Conservation (phyloP, 2,329 filamentous ascomycete genomes). For the Coniella lustricola region DNA sequence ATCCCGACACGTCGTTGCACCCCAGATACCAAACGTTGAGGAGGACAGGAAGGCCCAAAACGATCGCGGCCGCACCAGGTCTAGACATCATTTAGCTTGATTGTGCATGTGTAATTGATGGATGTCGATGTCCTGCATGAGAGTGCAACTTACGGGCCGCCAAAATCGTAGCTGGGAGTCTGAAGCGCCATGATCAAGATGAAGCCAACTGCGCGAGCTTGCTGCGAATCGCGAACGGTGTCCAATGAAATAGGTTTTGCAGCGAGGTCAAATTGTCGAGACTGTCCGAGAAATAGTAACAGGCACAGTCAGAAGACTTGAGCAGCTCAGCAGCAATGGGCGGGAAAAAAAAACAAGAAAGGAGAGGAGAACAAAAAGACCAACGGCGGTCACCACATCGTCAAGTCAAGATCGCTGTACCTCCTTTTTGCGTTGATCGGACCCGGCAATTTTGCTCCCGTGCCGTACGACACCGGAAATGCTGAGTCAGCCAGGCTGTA, state of each 20-base stretch:
- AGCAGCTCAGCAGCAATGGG: too few relatives aligned
- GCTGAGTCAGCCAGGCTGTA: neutral
- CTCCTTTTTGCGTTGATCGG: neutral
- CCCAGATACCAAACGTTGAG: slow-evolving; percentile 28
- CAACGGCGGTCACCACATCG: too few relatives aligned
- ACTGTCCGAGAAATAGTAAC: too few relatives aligned
- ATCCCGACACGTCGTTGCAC: slow-evolving; percentile 47
- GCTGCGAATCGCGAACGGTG: too few relatives aligned
- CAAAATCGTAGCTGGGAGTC: slow-evolving; percentile 15
- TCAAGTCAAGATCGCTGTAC: too few relatives aligned
- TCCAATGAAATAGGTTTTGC: too few relatives aligned
- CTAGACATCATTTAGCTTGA: slow-evolving; percentile 2
- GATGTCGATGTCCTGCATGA: too few relatives aligned
- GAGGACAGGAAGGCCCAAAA: slow-evolving; percentile 16
- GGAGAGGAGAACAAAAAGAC: too few relatives aligned
- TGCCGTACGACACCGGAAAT: slow-evolving; percentile 1
- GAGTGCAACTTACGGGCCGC: slow-evolving; percentile 18
- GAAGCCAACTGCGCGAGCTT: neutral
- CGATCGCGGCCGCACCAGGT: slow-evolving; percentile 15
- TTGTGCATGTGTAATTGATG: too few relatives aligned
- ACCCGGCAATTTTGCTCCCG: neutral
- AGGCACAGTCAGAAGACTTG: too few relatives aligned
- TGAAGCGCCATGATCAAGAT: slow-evolving; percentile 1
- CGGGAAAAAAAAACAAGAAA: too few relatives aligned
- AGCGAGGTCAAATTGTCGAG: too few relatives aligned